phyloP scores from a whole-genome alignment of 139 green algal genomes.

The Chlamydomonas eustigma region DNA sequence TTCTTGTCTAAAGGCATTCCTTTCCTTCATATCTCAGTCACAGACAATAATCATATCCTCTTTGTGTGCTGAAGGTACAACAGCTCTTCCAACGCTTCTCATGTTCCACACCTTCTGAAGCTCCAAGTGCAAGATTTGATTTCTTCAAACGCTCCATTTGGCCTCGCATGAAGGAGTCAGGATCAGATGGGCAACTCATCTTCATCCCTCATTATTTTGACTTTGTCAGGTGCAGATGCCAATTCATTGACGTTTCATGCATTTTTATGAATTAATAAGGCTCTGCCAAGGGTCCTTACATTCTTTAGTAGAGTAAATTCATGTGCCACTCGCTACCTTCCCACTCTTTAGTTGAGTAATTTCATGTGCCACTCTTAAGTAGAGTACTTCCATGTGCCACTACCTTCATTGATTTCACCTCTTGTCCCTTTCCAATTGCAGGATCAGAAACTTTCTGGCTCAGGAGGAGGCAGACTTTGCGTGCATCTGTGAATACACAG shows the following conservation, averaged over 20 bases:
- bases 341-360: too few relatives aligned
- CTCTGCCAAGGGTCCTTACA: too few relatives aligned
- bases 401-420: too few relatives aligned
- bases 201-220: conserved; percentile 95
- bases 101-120: conserved; percentile 25
- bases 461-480: conserved; percentile 54
- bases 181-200: conserved; percentile 48
- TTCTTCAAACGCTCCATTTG: conserved; percentile 78
- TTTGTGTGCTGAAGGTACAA: conserved; percentile 39
- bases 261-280: too few relatives aligned
- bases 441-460: conserved; percentile 60
- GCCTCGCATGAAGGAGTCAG: conserved; percentile 64
- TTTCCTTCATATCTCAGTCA: too few relatives aligned
- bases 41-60: too few relatives aligned
- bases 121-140: conserved; percentile 72
- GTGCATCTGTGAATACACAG: conserved; percentile 78
- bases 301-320: too few relatives aligned
- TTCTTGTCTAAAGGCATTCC: too few relatives aligned
- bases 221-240: conserved; percentile 80
- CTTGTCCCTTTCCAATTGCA: conserved; percentile 8
- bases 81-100: conserved; percentile 88
- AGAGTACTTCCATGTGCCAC: too few relatives aligned
- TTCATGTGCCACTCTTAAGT: too few relatives aligned
- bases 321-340: too few relatives aligned
- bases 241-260: too few relatives aligned